Evolutionary conservation across 2,329 filamentous ascomycete species (phyloP), one percentile per base, ranked within the genome.

Genomic region (Sarocladium brachiariae): DNA sequence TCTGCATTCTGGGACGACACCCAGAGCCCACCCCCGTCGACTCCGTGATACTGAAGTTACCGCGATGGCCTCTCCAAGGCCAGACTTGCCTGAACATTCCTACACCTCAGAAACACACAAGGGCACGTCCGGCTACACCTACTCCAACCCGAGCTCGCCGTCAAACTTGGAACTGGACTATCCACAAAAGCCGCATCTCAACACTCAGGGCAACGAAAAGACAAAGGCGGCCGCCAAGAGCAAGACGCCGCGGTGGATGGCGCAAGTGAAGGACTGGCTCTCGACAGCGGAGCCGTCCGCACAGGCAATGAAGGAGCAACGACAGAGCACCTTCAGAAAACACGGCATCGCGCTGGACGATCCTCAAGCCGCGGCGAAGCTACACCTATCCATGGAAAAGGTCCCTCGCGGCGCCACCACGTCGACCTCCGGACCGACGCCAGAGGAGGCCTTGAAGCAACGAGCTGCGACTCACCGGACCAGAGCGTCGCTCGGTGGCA

Each of bases 281-380:
- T 65, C 66, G 2, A 65, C 69, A 19, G 73, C 70, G 45, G 76
- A 79, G 54, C 75, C 76, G 10, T 77, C 75, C 0, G 65, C 66
- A 2, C 70, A 74, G 39, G 76, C 73, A 1, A 63, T 76, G 55
- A 74, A 70, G 55, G 60, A 71, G 13, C 71, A 76, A 54, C 73
- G 70, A 56, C 68, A 64, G 49, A 65, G 67, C 13, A 63, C 67
- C 1, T 76, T 67, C 54, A 63, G 66, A 43, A 71, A 64, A 37
- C 69, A 71, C n/a, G 73, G 72, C 18, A 60, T 77, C 48, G 60
- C 70, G 16, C 61, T 61, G 41, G 38, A 41, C 21, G 72, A 76
- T 43, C 71, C 73, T 4, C 59, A 61, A 14, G 71, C 71, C 9
- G 70, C 72, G 71, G 67, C 63, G 21, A 77, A 76, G 56, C 62